A percentile compares a stretch with the other conserved stretches of the same genome.
These are phyloP conservation scores for Phytophthora agathidicida DNA, from an alignment of 352 stramenopile species.

Conservation along the genomic window DNA sequence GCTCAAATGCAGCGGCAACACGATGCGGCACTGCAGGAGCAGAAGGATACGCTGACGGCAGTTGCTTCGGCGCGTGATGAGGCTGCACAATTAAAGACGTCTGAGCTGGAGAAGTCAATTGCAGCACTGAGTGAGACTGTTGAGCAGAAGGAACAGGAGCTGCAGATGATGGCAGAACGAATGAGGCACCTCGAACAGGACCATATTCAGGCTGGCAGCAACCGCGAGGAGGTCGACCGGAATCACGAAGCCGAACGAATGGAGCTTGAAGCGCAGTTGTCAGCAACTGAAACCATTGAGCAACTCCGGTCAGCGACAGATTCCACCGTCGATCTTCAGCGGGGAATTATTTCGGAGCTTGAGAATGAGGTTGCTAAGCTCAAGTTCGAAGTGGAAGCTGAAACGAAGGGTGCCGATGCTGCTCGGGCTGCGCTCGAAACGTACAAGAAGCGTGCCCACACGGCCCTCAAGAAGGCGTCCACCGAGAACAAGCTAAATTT, in stretches of 20 bases:
- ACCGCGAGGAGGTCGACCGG: constrained; percentile 12
- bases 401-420: constrained; percentile 57
- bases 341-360: constrained; percentile 25
- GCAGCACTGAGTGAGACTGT: constrained; percentile 19
- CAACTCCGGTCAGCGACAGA: constrained; percentile 32
- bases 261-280: constrained; percentile 38
- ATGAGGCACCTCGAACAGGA: constrained; percentile 21
- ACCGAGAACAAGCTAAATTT: constrained; percentile 68
- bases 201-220: constrained; percentile 15
- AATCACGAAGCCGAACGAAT: constrained; percentile 28
- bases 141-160: constrained; percentile 33
- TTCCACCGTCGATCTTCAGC: constrained; percentile 21
- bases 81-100: constrained; percentile 22
- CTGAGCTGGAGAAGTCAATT: constrained; percentile 31
- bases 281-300: constrained; percentile 41
- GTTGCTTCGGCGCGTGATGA: constrained; percentile 18
- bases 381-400: constrained; percentile 44
- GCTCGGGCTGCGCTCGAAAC: constrained; percentile 66
- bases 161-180: constrained; percentile 7
- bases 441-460: constrained; percentile 84
- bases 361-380: constrained; percentile 35
- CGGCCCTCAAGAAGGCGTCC: constrained; percentile 78
- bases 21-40: constrained; percentile 25
- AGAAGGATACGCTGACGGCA: constrained; percentile 25
- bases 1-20: constrained; percentile 15